A percentile compares a stretch with the other conserved stretches of the same genome.
phyloP scores from a whole-genome alignment of 331 rosid genomes.

The Erythrophleum ivorense region DNA sequence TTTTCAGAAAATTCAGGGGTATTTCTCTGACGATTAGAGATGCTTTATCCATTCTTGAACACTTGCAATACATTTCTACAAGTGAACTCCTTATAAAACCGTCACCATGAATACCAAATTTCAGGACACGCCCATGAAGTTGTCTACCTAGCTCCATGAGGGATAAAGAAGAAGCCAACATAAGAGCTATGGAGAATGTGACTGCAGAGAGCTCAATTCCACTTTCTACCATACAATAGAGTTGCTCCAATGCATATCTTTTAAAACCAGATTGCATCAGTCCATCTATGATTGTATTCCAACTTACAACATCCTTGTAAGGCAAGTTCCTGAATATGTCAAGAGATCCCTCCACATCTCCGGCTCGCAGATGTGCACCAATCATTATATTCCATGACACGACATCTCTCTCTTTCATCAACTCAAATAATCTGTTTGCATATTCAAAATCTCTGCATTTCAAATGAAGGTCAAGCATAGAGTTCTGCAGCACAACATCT shows the following conservation, averaged over 20 bases:
- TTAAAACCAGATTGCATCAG: conserved; percentile 65
- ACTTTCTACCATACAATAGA: conserved; percentile 63
- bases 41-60: conserved; percentile 74
- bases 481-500: conserved; percentile 73
- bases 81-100: conserved; percentile 75
- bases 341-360: conserved; percentile 66
- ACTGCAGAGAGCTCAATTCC: conserved; percentile 56
- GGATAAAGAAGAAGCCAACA: conserved; percentile 71
- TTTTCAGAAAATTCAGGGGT: conserved; percentile 45
- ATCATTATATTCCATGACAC: conserved; percentile 82
- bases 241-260: conserved; percentile 60
- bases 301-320: conserved; percentile 71
- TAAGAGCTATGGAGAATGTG: conserved; percentile 72
- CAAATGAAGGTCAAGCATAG: conserved; percentile 77
- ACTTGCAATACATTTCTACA: conserved; percentile 75
- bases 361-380: conserved; percentile 56
- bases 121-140: conserved; percentile 69
- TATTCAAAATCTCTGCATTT: conserved; percentile 65
- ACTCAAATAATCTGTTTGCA: conserved; percentile 62
- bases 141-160: conserved; percentile 73
- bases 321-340: conserved; percentile 67
- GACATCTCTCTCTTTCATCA: conserved; percentile 53
- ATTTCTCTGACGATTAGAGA: conserved; percentile 54
- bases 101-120: conserved; percentile 50
- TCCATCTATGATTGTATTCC: conserved; percentile 83